A percentile compares a stretch with the other conserved stretches of the same genome.
Conservation (phyloP, 139 green algal species). For the Prasinococcaceae sp. region DNA sequence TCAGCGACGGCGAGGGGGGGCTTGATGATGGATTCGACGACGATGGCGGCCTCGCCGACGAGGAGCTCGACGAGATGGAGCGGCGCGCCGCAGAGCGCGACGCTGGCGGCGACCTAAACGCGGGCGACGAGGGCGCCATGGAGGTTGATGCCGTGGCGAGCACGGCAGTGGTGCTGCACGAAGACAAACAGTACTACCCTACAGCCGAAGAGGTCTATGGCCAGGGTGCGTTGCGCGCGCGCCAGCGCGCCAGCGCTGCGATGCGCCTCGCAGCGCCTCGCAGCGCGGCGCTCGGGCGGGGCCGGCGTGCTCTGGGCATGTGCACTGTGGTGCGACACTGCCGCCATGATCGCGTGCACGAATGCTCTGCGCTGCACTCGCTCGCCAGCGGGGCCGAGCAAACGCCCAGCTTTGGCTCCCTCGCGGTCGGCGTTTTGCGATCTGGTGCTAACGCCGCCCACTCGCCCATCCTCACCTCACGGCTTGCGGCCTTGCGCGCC, state of each 20-base stretch:
- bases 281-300: not conserved
- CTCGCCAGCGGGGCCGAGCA: not conserved
- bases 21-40: slow-evolving; percentile 23
- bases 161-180: slow-evolving; percentile 67
- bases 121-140: slow-evolving; percentile 6
- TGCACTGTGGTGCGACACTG: not conserved
- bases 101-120: not conserved
- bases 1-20: slow-evolving; percentile 53
- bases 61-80: slow-evolving; percentile 19
- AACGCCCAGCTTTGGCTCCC: not conserved
- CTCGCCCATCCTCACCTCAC: not conserved
- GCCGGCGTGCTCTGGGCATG: not conserved
- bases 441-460: not conserved
- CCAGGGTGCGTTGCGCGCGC: not conserved
- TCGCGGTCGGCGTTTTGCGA: not conserved
- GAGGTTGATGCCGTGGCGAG: slow-evolving; percentile 19
- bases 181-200: slow-evolving; percentile 99
- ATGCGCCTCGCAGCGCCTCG: not conserved
- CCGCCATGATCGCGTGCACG: not conserved
- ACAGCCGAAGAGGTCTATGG: slow-evolving; percentile 77
- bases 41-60: slow-evolving; percentile 32
- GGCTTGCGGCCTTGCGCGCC: not conserved
- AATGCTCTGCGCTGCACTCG: not conserved
- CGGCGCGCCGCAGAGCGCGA: not conserved
- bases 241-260: not conserved